Evolutionary conservation across 2,329 filamentous ascomycete species (phyloP).

Genomic region (Alternaria brassicae): DNA sequence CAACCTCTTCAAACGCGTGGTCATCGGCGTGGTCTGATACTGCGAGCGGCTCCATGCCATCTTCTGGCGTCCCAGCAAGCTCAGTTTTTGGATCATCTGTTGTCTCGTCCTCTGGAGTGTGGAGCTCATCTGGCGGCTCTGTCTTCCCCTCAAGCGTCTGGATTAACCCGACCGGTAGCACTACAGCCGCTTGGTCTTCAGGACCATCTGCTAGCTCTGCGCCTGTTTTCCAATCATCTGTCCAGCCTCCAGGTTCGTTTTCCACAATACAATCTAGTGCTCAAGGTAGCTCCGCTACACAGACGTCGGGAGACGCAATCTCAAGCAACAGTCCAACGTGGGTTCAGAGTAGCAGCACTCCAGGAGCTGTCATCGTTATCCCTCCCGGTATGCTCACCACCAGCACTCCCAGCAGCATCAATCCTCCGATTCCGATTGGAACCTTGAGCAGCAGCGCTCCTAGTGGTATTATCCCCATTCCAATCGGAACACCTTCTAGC

Average conservation of each 20-base stretch:
- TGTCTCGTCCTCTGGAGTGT: neutral
- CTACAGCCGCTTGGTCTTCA: neutral
- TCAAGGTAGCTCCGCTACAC: neutral
- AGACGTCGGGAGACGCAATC: neutral
- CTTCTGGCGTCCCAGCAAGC: neutral
- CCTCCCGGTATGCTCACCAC: neutral
- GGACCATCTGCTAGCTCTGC: neutral
- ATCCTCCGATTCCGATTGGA: neutral
- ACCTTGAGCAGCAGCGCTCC: neutral
- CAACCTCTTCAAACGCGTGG: neutral
- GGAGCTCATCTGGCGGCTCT: neutral
- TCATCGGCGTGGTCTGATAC: neutral
- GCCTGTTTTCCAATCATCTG: neutral
- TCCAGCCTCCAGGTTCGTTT: neutral
- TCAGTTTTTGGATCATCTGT: neutral
- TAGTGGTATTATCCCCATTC: neutral
- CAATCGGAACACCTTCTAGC: neutral
- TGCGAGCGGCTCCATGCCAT: neutral
- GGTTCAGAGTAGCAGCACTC: neutral
- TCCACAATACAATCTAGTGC: neutral
- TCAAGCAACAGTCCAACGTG: neutral
- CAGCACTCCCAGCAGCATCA: neutral
- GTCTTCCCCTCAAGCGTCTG: neutral
- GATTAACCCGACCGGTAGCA: neutral
- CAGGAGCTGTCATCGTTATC: neutral